Percentiles rank a stretch among this genome's conserved stretches.
Evolutionary conservation across 2,329 filamentous ascomycete species (phyloP).

Genomic region (Fusarium sp.): DNA sequence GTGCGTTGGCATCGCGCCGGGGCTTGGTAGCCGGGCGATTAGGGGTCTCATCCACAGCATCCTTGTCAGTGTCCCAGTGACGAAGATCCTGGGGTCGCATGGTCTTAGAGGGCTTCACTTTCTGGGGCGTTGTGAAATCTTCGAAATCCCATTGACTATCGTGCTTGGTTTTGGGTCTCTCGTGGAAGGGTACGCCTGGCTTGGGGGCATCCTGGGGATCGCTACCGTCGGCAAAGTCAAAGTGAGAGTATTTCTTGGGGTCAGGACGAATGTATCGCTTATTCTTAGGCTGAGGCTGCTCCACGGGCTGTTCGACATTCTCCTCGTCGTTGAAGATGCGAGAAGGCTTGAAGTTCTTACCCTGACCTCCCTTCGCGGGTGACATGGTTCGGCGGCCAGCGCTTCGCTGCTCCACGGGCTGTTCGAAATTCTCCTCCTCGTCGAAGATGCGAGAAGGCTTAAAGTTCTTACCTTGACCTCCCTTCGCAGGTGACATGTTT

Average conservation of each 20-base stretch:
- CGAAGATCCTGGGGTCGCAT: slow-evolving; percentile 76
- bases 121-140: slow-evolving; percentile 87
- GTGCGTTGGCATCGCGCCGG: slow-evolving; percentile 82
- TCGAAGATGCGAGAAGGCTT: slow-evolving; percentile 75
- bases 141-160: slow-evolving; percentile 87
- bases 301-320: slow-evolving; percentile 57
- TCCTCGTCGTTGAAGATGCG: slow-evolving; percentile 72
- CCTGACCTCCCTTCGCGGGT: slow-evolving; percentile 64
- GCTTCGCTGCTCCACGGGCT: slow-evolving; percentile 46
- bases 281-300: slow-evolving; percentile 57
- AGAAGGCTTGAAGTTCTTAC: slow-evolving; percentile 73
- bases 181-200: slow-evolving; percentile 57
- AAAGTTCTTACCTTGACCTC: slow-evolving; percentile 71
- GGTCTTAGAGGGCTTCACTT: slow-evolving; percentile 71
- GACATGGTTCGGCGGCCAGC: slow-evolving; percentile 64
- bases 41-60: slow-evolving; percentile 65
- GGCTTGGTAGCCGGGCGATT: slow-evolving; percentile 72
- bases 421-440: slow-evolving; percentile 29
- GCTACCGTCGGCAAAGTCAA: slow-evolving; percentile 80
- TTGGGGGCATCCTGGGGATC: slow-evolving; percentile 64
- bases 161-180: slow-evolving; percentile 71
- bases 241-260: slow-evolving; percentile 86
- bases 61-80: slow-evolving; percentile 82
- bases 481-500: slow-evolving; percentile 65
- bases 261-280: slow-evolving; percentile 72